phyloP scores from a whole-genome alignment of 176 grass and related monocot genomes.

The Secale cereale region DNA sequence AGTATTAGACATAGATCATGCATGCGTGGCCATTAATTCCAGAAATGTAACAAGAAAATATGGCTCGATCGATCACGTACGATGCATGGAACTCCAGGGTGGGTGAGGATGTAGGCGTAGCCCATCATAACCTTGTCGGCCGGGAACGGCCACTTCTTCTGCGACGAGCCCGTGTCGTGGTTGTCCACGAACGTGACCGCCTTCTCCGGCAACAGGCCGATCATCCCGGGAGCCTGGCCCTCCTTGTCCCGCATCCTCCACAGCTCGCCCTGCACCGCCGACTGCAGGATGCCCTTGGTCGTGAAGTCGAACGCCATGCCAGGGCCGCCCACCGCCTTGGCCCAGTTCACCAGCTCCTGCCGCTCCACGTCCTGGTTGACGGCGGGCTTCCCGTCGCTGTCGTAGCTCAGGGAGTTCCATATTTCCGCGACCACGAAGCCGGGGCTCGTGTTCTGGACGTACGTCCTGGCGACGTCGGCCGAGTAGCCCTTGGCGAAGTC shows the following conservation, averaged over 20 bases:
- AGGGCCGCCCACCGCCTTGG: conserved; percentile 41
- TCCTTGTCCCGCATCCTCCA: conserved; percentile 68
- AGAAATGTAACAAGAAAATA: no score
- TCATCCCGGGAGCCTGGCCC: conserved; percentile 67
- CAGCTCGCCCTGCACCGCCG: conserved; percentile 66
- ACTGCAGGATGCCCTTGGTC: conserved; percentile 76
- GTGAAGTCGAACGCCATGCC: conserved; percentile 83
- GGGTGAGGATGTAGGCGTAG: no score
- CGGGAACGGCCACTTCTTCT: no score
- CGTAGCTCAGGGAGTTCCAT: conserved; percentile 69
- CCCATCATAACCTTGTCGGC: no score
- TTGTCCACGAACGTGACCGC: conserved; percentile 88
- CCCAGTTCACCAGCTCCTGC: conserved; percentile 76
- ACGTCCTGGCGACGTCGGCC: conserved; percentile 47
- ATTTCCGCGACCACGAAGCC: conserved; percentile 74
- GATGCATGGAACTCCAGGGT: conserved; percentile 64
- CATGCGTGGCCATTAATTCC: no score
- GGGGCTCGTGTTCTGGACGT: conserved; percentile 50
- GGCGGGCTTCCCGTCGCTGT: conserved; percentile 52
- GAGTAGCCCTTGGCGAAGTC: conserved; percentile 87
- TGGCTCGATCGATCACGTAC: conserved; percentile 28
- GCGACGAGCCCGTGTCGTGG: conserved; percentile 62
- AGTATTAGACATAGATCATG: no score
- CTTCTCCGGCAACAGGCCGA: conserved; percentile 76
- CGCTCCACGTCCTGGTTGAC: conserved; percentile 57